Base-by-base conservation (phyloP, 2,329 filamentous ascomycete species). In the Apiospora kogelbergensis region DNA sequence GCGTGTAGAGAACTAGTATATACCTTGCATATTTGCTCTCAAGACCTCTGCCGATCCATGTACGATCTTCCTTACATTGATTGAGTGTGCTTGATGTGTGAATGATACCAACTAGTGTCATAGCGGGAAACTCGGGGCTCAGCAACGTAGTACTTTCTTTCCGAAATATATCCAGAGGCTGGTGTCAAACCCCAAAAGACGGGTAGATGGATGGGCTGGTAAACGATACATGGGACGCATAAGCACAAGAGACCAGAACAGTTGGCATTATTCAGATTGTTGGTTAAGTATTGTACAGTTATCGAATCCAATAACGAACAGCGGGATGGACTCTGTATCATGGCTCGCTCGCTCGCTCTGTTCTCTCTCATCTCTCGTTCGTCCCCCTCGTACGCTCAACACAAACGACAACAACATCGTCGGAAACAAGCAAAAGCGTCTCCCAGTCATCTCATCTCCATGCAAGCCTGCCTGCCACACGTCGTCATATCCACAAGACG, bases 1-100 rank as follows among this genome's bases (percentile, higher is more conserved):
- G 63, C 60, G 68, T 68, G 67, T 64, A 68, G 70, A 68, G 70
- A 65, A 53, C 48, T 70, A 68, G 69, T 71, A 71, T 69, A 71
- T 66, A 63, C 69, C 68, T 67, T 68, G 48, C 41, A 41, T 24
- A 60, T 60, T 60, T 60, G 37, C 30, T 60, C 33, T 60, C 33
- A 37, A 60, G 53, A 60, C 53, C 53, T 37, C 17, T 60, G 53
- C 30, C 15, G 20, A 60, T 37, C 37, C 53, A n/a, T 37, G 53
- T 33, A 11, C n/a, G 22, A 37, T 7, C 20, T 37, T 60, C 37
- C 53, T 37, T 60, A 2, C 26, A 22, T n/a, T 11, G 30, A 4
- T 7, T 37, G 17, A n/a, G 5, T n/a, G 5, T 45, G 10, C n/a
- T 60, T 37, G n/a, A 17, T 10, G 9, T 42, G 17, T 60, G 30